Conservation (phyloP, 1,284 basidiomycete species). For the Trametes polyzona region DNA sequence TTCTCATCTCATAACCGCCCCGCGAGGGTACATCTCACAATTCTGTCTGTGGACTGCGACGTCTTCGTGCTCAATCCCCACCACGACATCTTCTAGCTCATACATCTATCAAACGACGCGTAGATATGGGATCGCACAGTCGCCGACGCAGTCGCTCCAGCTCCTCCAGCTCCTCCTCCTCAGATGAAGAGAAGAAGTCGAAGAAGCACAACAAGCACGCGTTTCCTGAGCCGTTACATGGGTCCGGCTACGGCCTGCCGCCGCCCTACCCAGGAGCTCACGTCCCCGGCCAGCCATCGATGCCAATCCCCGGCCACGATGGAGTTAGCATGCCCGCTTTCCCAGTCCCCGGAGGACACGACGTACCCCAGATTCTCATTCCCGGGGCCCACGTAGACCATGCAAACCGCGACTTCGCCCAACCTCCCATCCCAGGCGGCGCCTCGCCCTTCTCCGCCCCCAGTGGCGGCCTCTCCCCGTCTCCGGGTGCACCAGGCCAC, state of each 20-base stretch:
- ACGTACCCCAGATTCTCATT: not conserved
- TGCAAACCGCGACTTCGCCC: not conserved
- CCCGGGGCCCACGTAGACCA: slow-evolving; percentile 15
- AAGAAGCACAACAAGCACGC: slow-evolving; percentile 27
- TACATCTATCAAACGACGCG: not conserved
- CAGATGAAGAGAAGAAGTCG: slow-evolving; percentile 27
- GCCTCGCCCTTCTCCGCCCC: slow-evolving; percentile 13
- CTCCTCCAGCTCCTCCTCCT: slow-evolving; percentile 27
- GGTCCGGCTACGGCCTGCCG: slow-evolving; percentile 4
- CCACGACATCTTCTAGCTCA: too few relatives aligned
- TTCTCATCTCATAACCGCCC: too few relatives aligned
- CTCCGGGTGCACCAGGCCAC: not conserved
- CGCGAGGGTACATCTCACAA: too few relatives aligned
- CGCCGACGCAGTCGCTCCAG: slow-evolving; percentile 32
- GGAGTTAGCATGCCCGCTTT: slow-evolving; percentile 11
- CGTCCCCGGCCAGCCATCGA: slow-evolving; percentile 5
- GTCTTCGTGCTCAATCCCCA: not conserved
- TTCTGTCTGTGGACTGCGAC: too few relatives aligned
- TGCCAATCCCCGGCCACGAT: slow-evolving; percentile 6
- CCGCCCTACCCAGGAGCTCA: slow-evolving; percentile 2
- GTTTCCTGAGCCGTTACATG: slow-evolving; percentile 5
- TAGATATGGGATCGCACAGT: slow-evolving; percentile 20
- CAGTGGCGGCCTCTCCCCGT: not conserved
- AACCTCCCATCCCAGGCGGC: not conserved
- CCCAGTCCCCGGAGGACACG: slow-evolving; percentile 11